Conservation (phyloP, 305 asterid genomes). For the Petunia hybrid region DNA sequence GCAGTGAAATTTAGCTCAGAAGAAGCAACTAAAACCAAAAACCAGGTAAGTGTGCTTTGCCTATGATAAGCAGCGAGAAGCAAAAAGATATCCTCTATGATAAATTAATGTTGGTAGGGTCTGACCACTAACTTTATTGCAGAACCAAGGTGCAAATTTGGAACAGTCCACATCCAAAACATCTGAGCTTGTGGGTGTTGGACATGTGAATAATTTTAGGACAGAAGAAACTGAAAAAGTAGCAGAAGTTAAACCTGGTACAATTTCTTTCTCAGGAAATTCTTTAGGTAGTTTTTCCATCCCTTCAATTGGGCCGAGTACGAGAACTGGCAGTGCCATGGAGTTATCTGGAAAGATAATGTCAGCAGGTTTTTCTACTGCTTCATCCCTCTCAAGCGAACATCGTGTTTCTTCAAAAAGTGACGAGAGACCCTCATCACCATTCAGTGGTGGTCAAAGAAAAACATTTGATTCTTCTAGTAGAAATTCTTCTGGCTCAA, state of each 20-base stretch:
- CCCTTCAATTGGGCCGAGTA: conserved; percentile 48
- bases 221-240: conserved; percentile 42
- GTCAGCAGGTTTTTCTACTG: conserved; percentile 44
- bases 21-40: conserved; percentile 28
- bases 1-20: conserved; percentile 32
- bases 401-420: conserved; percentile 24
- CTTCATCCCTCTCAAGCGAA: conserved; percentile 43
- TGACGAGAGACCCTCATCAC: conserved; percentile 36
- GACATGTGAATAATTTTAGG: conserved; percentile 31
- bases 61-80: conserved; percentile 7
- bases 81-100: conserved; percentile 1
- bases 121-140: conserved; percentile 30
- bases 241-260: conserved; percentile 51
- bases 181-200: conserved; percentile 36
- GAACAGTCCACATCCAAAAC: conserved; percentile 37
- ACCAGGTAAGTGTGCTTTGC: conserved; percentile 27
- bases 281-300: conserved; percentile 45
- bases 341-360: conserved; percentile 49
- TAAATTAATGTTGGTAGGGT: conserved; percentile 24
- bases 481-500: conserved; percentile 42
- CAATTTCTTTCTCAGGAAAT: conserved; percentile 47
- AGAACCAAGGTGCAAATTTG: conserved; percentile 35
- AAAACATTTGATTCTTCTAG: conserved; percentile 34
- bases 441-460: conserved; percentile 32
- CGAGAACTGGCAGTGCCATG: conserved; percentile 39